These are phyloP conservation scores for Neckera pumila DNA, from an alignment of 225 moss, liverwort and hornwort species.

Conservation along the genomic window DNA sequence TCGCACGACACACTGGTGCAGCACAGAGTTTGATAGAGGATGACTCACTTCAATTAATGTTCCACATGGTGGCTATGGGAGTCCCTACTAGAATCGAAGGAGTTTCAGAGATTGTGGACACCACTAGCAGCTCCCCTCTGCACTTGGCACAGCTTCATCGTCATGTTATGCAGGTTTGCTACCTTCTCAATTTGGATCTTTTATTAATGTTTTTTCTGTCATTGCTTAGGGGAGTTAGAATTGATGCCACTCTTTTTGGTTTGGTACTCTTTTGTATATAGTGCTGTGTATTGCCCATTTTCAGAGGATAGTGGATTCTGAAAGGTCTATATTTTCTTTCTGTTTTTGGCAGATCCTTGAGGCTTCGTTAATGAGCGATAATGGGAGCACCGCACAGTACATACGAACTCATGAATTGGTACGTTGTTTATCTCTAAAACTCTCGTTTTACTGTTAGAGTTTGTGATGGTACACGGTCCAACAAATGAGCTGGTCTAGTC, in stretches of 20 bases:
- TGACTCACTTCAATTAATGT: slow-evolving; percentile 69
- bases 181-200: background rate
- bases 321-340: background rate
- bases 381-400: slow-evolving; percentile 67
- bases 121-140: slow-evolving; percentile 17
- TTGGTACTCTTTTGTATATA: background rate
- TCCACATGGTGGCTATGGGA: slow-evolving; percentile 79
- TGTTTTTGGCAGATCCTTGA: slow-evolving; percentile 51
- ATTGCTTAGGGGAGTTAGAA: background rate
- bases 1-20: slow-evolving; percentile 66
- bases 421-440: background rate
- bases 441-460: background rate
- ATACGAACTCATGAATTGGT: slow-evolving; percentile 72
- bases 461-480: background rate
- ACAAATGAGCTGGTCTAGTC: background rate
- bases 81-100: slow-evolving; percentile 19
- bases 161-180: slow-evolving; percentile 59
- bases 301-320: background rate
- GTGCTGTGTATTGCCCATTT: background rate
- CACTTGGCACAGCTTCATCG: slow-evolving; percentile 81
- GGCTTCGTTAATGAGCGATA: slow-evolving; percentile 61
- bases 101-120: slow-evolving; percentile 6
- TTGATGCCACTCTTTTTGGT: background rate
- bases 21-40: slow-evolving; percentile 75
- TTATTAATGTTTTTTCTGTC: background rate